Conservation (phyloP, 495 filamentous ascomycete genomes). For the Astrothelium subdiscretum region DNA sequence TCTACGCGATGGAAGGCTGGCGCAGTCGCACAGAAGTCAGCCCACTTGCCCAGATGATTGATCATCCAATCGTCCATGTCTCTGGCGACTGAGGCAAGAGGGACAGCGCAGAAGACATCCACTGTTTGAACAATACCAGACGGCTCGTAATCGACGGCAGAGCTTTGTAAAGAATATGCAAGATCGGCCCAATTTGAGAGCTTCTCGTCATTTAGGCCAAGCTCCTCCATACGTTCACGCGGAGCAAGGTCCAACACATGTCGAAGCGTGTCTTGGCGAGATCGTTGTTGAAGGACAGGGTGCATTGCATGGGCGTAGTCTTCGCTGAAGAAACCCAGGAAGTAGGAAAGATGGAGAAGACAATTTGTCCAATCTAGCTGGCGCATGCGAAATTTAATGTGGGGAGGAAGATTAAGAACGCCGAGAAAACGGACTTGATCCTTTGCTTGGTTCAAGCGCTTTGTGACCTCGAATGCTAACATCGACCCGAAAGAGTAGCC, state of each 20-base stretch:
- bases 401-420: not conserved
- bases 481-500: not conserved
- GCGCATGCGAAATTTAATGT: not conserved
- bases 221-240: not conserved
- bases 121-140: not conserved
- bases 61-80: not conserved
- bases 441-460: not conserved
- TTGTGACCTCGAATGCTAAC: not conserved
- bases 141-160: not conserved
- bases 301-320: not conserved
- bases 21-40: not conserved
- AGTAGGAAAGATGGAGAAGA: not conserved
- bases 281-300: not conserved
- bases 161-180: not conserved
- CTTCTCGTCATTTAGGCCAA: not conserved
- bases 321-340: not conserved
- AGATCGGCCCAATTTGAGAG: not conserved
- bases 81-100: not conserved
- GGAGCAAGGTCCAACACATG: not conserved
- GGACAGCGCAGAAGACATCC: not conserved
- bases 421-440: not conserved
- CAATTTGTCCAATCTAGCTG: not conserved
- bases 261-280: not conserved
- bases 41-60: not conserved
- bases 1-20: not conserved